Evolutionary conservation across 768 basidiomycete species (phyloP).

Genomic region (Termitomyces sp.): DNA sequence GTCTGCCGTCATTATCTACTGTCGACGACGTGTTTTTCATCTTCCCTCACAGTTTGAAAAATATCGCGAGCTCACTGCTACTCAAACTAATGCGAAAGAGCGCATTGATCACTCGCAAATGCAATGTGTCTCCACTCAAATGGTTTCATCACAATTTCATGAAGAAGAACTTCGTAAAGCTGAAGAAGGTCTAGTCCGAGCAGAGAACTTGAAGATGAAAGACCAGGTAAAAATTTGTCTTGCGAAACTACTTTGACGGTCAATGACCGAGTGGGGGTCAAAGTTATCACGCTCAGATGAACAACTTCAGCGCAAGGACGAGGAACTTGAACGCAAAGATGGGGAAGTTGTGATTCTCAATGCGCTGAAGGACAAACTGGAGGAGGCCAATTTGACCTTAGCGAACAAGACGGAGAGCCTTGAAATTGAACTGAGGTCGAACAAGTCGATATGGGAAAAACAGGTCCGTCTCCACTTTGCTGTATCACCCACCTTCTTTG

Average conservation of each 20-base stretch:
- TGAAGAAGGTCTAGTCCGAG: conserved; percentile 25
- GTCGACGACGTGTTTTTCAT: not conserved
- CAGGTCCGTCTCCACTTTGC: not conserved
- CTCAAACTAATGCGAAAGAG: not conserved
- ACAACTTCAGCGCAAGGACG: not conserved
- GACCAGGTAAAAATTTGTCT: conserved; percentile 16
- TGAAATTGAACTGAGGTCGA: not conserved
- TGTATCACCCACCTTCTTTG: not conserved
- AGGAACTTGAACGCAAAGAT: not conserved
- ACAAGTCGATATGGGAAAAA: not conserved
- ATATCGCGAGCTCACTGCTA: not conserved
- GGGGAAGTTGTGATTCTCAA: not conserved
- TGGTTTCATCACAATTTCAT: not conserved
- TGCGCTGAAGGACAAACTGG: not conserved
- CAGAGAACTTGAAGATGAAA: conserved; percentile 21
- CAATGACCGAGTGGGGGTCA: not conserved
- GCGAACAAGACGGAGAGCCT: not conserved
- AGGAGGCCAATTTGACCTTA: not conserved
- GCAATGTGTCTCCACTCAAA: not conserved
- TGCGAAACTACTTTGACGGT: not conserved
- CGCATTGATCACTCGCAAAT: not conserved
- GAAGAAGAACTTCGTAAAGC: conserved; percentile 19
- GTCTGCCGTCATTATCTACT: not conserved
- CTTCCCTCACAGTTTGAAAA: conserved; percentile 1
- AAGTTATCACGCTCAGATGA: conserved; percentile 1